Conservation (phyloP, 2,329 filamentous ascomycete genomes). For the Ophiostoma sp. region DNA sequence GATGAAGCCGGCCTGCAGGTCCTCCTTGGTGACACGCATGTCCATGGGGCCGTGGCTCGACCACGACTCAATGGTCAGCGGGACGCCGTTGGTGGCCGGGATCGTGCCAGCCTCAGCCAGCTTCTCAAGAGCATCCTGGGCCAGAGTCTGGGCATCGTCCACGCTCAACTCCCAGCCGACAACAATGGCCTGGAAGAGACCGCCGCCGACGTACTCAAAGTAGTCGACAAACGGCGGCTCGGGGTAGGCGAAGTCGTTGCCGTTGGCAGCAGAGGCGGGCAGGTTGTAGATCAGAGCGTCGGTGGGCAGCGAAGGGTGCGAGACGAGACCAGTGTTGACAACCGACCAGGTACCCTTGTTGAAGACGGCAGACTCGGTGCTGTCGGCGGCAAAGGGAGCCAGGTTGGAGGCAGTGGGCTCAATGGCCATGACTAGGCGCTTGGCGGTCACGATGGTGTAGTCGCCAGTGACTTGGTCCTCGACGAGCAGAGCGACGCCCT, state of each 20-base stretch:
- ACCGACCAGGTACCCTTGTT: conserved; percentile 37
- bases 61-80: conserved; percentile 34
- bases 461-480: conserved; percentile 30
- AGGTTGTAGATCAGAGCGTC: conserved; percentile 36
- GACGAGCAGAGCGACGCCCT: conserved; percentile 38
- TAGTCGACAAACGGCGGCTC: conserved; percentile 35
- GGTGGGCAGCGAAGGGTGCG: conserved; percentile 36
- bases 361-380: conserved; percentile 37
- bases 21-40: conserved; percentile 35
- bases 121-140: conserved; percentile 38
- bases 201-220: conserved; percentile 35
- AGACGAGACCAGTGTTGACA: conserved; percentile 39
- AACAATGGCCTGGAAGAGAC: conserved; percentile 35
- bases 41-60: conserved; percentile 38
- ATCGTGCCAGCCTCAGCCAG: conserved; percentile 33
- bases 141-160: conserved; percentile 33
- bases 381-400: conserved; percentile 38
- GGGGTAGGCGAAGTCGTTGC: conserved; percentile 35
- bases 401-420: conserved; percentile 39
- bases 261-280: conserved; percentile 32
- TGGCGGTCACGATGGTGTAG: conserved; percentile 37
- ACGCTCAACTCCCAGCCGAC: conserved; percentile 32
- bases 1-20: conserved; percentile 40
- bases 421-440: conserved; percentile 41
- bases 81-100: conserved; percentile 23